Evolutionary conservation across 805 yeast genomes (phyloP).

Genomic region (Wickerhamiella parazyma): DNA sequence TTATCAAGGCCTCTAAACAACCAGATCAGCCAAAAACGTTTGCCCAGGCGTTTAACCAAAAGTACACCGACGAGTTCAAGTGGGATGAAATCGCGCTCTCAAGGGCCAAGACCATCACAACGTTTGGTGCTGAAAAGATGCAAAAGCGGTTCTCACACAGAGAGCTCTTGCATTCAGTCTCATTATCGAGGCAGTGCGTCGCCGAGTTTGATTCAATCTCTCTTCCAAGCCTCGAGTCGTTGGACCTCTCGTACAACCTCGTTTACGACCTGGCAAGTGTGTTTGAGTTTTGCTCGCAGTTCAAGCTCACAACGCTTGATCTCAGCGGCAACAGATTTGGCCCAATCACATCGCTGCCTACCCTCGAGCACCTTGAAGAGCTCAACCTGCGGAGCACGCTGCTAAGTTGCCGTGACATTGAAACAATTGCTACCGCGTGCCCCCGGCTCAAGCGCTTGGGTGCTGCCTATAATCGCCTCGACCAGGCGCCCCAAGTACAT

Average conservation of each 20-base stretch:
- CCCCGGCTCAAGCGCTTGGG: slow-evolving; percentile 12
- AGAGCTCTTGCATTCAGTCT: slow-evolving; percentile 32
- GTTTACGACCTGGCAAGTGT: slow-evolving; percentile 32
- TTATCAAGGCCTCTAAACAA: slow-evolving; percentile 36
- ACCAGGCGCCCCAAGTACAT: slow-evolving; percentile 20
- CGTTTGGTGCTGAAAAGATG: slow-evolving; percentile 51
- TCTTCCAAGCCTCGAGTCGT: slow-evolving; percentile 16
- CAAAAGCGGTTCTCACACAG: slow-evolving; percentile 37
- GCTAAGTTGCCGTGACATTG: neutral
- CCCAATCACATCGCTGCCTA: slow-evolving; percentile 15
- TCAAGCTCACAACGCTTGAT: slow-evolving; percentile 24
- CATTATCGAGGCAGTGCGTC: slow-evolving; percentile 36
- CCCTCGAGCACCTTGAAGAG: slow-evolving; percentile 13
- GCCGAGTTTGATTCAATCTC: neutral
- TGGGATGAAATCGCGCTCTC: slow-evolving; percentile 29
- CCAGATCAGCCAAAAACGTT: slow-evolving; percentile 21
- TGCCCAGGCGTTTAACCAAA: slow-evolving; percentile 35
- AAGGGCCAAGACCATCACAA: slow-evolving; percentile 46
- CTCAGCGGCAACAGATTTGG: slow-evolving; percentile 32
- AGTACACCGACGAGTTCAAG: slow-evolving; percentile 32
- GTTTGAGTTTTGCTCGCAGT: slow-evolving; percentile 26
- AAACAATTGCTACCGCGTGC: slow-evolving; percentile 3
- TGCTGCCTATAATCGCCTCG: slow-evolving; percentile 28
- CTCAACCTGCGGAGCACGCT: slow-evolving; percentile 30
- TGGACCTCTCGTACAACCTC: slow-evolving; percentile 53